Evolutionary conservation across 2,329 filamentous ascomycete genomes (phyloP), one percentile per base, ranked within the genome.

Genomic region (Penicillium brasilianum): DNA sequence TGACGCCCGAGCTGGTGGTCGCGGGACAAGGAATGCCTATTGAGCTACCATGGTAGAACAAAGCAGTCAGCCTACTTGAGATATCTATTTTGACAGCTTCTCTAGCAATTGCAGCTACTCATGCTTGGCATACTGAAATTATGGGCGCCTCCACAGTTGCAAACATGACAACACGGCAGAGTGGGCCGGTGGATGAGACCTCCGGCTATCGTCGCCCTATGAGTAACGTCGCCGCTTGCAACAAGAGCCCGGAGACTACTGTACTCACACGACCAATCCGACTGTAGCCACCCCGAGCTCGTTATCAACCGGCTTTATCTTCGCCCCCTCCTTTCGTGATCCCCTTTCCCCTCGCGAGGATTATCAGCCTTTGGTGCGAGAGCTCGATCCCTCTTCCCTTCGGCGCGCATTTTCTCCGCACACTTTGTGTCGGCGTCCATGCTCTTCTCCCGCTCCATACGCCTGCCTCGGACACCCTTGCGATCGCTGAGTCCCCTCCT

Each of bases 381-480:
- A 28, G 18, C 32, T 28, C 25, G 41, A 10, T 32, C 2, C 16
- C 32, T 30, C 36, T 8, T 11, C 25, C 36, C 50, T 37, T 34
- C 11, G n/a, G 14, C 20, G 28, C 48, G 48, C 32, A 52, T 16
- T 30, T 20, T 25, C 36, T 20, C 39, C 34, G 39, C 37, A 34
- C 30, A 22, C 7, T 25, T 22, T 37, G 18, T 46, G 22, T 34
- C 43, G 49, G 56, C 60, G 71, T 71, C 70, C 69, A 77, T 78
- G 74, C 73, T 76, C 63, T 71, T 77, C 69, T 72, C 69, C 59
- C 72, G 66, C 63, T 66, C 68, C 59, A 66, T 67, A 68, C 70
- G 72, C 59, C 67, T 73, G 68, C 61, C 70, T 61, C 70, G 69
- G 69, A 69, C 63, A 64, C 66, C 71, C 49, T 64, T 76, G 57